phyloP scores from a whole-genome alignment of 495 filamentous ascomycete species.

The Xylaria nigripes region DNA sequence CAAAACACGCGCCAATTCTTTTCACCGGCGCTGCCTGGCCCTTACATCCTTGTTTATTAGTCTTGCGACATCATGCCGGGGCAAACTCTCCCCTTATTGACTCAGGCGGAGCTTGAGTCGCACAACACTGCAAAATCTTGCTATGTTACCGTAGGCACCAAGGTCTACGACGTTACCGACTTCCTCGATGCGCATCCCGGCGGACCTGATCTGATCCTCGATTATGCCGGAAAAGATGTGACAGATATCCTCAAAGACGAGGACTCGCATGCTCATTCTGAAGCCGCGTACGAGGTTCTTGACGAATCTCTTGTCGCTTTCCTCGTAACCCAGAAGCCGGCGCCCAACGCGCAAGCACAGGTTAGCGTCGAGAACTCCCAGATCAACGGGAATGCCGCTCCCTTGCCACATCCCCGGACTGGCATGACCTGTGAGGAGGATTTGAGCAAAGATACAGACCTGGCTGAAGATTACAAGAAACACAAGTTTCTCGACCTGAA shows the following conservation, averaged over 20 bases:
- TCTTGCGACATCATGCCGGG: constrained; percentile 32
- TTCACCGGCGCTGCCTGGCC: neutral
- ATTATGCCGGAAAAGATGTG: constrained; percentile 86
- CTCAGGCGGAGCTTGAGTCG: constrained; percentile 64
- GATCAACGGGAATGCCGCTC: constrained; percentile 27
- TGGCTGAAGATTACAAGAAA: constrained; percentile 61
- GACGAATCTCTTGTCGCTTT: constrained; percentile 73
- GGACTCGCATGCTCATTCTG: constrained; percentile 73
- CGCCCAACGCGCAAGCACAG: constrained; percentile 18
- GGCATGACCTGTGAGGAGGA: constrained; percentile 84
- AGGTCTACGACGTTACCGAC: constrained; percentile 89
- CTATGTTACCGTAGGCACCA: constrained; percentile 82
- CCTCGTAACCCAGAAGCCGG: constrained; percentile 45
- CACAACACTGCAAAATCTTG: constrained; percentile 79
- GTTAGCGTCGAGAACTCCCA: constrained; percentile 15
- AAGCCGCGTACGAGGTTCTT: constrained; percentile 88
- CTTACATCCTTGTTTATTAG: neutral
- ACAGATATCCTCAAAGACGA: constrained; percentile 74
- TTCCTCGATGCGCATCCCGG: constrained; percentile 88
- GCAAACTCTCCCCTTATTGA: constrained; percentile 69
- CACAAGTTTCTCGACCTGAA: constrained; percentile 92
- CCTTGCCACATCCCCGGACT: constrained; percentile 57
- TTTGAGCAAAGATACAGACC: constrained; percentile 76
- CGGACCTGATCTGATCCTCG: constrained; percentile 77
- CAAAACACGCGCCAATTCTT: neutral